Evolutionary conservation across 768 basidiomycete genomes (phyloP).

Genomic region (Amanita molliuscula): DNA sequence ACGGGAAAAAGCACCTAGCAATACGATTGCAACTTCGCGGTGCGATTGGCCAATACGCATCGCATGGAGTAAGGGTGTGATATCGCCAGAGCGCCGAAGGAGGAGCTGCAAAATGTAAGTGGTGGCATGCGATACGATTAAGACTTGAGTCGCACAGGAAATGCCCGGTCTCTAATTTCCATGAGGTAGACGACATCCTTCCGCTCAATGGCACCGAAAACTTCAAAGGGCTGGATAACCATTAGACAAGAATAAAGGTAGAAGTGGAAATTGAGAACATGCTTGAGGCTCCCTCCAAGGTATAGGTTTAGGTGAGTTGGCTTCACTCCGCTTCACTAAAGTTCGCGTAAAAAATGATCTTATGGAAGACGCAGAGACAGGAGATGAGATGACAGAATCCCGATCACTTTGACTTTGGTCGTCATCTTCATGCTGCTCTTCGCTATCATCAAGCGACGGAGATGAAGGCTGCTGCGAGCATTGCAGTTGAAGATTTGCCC

Average conservation of each 20-base stretch:
- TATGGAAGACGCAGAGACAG: constrained; percentile 22
- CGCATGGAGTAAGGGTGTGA: constrained; percentile 85
- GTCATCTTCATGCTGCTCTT: constrained; percentile 13
- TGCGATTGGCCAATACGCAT: constrained; percentile 72
- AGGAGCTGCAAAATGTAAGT: constrained; percentile 40
- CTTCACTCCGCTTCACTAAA: constrained; percentile 11
- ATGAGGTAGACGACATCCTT: constrained; percentile 77
- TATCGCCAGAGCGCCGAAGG: constrained; percentile 75
- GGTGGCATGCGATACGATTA: neutral
- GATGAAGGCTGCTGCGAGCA: constrained; percentile 8
- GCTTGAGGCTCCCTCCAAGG: constrained; percentile 21
- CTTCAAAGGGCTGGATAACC: constrained; percentile 34
- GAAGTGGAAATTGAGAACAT: neutral
- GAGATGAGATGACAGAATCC: constrained; percentile 10
- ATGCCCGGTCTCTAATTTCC: constrained; percentile 74
- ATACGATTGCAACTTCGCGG: constrained; percentile 74
- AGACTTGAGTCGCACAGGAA: constrained; percentile 46
- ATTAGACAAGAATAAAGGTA: constrained; percentile 17
- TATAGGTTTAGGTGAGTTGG: constrained; percentile 8
- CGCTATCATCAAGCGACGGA: constrained; percentile 11
- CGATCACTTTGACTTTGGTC: constrained; percentile 3
- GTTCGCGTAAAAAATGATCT: constrained; percentile 20
- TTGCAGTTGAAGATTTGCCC: constrained; percentile 29
- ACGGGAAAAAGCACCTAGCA: constrained; percentile 85
- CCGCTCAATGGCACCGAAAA: constrained; percentile 77